Evolutionary conservation across 2,329 filamentous ascomycete genomes (phyloP).

Genomic region (Epichloe gansuensis): DNA sequence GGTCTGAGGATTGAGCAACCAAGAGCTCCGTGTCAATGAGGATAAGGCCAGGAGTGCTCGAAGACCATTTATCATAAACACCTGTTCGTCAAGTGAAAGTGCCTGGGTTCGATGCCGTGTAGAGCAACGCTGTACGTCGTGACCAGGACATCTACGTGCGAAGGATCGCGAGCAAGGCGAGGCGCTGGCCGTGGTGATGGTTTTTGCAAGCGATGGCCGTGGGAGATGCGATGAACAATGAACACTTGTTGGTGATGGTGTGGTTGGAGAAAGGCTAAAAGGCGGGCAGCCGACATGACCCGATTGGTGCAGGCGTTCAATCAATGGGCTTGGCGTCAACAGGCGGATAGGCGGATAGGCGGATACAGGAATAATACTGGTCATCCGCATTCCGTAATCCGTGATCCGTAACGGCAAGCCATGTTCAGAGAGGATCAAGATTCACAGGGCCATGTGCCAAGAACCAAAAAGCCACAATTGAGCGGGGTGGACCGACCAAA

Average conservation of each 20-base stretch:
- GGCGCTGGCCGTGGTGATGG: constrained; percentile 12
- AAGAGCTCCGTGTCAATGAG: background rate
- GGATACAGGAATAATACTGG: too few relatives aligned
- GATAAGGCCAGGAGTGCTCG: background rate
- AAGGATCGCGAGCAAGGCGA: background rate
- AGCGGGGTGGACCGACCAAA: too few relatives aligned
- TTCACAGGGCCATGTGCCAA: background rate
- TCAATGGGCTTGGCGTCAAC: too few relatives aligned
- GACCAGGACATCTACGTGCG: background rate
- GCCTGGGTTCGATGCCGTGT: too few relatives aligned
- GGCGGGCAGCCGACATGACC: background rate
- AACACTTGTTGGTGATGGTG: background rate
- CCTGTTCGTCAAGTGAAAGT: too few relatives aligned
- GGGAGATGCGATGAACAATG: background rate
- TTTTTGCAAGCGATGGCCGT: constrained; percentile 14
- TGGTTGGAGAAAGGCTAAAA: background rate
- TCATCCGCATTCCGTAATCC: too few relatives aligned
- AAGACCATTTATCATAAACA: background rate
- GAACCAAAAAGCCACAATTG: background rate
- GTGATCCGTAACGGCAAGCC: too few relatives aligned
- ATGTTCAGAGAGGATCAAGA: background rate
- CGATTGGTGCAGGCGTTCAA: background rate
- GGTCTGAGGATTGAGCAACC: too few relatives aligned
- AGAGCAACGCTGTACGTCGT: background rate
- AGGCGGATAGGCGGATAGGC: too few relatives aligned